Conservation (phyloP, 345 rosid species). For the Gossypium mustelinum region DNA sequence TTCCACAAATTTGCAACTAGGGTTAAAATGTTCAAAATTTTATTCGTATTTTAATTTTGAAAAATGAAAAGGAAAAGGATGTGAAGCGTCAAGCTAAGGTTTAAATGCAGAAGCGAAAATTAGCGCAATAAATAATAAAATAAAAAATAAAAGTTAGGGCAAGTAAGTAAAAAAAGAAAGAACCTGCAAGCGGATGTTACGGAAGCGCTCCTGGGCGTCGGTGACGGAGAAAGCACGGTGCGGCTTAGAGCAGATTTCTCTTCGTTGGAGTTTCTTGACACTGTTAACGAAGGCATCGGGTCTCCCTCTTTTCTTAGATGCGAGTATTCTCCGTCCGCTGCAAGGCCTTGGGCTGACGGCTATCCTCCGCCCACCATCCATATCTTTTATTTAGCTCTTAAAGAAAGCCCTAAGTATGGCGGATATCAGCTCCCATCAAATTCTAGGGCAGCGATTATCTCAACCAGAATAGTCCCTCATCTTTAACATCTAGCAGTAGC, state of each 20-base stretch:
- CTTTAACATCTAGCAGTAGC: neutral
- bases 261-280: slow-evolving; percentile 80
- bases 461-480: neutral
- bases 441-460: neutral
- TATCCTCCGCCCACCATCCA: slow-evolving; percentile 49
- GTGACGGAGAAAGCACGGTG: slow-evolving; percentile 75
- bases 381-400: slow-evolving; percentile 5
- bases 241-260: slow-evolving; percentile 70
- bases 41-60: neutral
- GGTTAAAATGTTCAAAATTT: slow-evolving; percentile 1
- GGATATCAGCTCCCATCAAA: neutral
- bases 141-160: neutral
- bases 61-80: neutral
- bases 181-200: slow-evolving; percentile 78
- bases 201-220: slow-evolving; percentile 80
- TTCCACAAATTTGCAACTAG: slow-evolving; percentile 2
- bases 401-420: neutral
- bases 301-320: slow-evolving; percentile 48
- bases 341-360: slow-evolving; percentile 59
- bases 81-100: neutral
- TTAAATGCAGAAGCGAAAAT: neutral
- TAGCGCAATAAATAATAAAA: neutral
- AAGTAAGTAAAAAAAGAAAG: slow-evolving; percentile 1
- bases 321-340: slow-evolving; percentile 51
- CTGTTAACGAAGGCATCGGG: slow-evolving; percentile 59